These are phyloP conservation scores for Suillus decipiens DNA, from an alignment of 768 basidiomycete species.

Conservation along the genomic window DNA sequence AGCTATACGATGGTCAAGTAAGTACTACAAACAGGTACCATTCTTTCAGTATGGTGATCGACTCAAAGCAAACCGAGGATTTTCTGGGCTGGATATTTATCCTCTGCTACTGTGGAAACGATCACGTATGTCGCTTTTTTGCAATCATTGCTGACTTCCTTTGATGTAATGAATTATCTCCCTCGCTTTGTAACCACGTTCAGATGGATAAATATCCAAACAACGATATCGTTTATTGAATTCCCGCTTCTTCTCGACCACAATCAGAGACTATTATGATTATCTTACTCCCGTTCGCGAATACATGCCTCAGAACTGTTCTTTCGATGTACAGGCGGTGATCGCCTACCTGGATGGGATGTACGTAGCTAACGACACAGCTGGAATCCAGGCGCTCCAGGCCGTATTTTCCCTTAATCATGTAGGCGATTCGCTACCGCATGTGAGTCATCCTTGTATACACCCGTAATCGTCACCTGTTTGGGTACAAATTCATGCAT, in stretches of 20 bases:
- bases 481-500: not conserved
- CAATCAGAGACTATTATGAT: constrained; percentile 27
- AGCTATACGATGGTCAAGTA: constrained; percentile 74
- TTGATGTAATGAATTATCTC: not conserved
- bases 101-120: constrained; percentile 49
- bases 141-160: constrained; percentile 34
- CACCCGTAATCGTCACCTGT: not conserved
- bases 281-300: constrained; percentile 70
- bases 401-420: constrained; percentile 62
- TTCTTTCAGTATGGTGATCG: not conserved
- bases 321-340: constrained; percentile 66
- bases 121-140: constrained; percentile 36
- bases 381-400: constrained; percentile 55
- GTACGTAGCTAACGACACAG: constrained; percentile 44
- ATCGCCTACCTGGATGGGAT: constrained; percentile 61
- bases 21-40: constrained; percentile 19
- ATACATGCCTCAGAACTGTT: constrained; percentile 73
- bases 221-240: not conserved
- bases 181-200: not conserved
- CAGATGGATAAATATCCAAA: not conserved
- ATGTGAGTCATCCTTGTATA: constrained; percentile 31
- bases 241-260: not conserved
- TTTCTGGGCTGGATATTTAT: constrained; percentile 46
- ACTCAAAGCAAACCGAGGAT: constrained; percentile 37
- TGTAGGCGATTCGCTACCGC: constrained; percentile 66